Evolutionary conservation across 805 yeast species (phyloP), one percentile per base, ranked within the genome.

Genomic region (Yarrowia porcina): DNA sequence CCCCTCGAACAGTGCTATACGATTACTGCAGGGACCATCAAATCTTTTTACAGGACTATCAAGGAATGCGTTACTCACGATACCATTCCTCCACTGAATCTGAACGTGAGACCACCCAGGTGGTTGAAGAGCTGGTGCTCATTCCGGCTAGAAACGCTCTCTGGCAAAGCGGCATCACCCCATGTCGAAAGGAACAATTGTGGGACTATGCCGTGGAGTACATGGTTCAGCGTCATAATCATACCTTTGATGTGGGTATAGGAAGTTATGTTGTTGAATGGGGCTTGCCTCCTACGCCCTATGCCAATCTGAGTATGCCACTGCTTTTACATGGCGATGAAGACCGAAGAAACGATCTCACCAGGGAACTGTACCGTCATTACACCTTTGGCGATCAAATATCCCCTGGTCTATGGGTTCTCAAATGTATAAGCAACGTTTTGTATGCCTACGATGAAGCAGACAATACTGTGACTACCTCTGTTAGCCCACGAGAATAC

Each of bases 171-270:
- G 21, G 28, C 2, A 56, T 56, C 3, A 9, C 23, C 1, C 39
- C 32, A 11, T 36, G 35, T 4, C 33, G 61, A n/a, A 41, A 39
- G 11, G 61, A 56, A 13, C 61, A 41, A 15, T 30, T 39, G 12
- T 56, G 61, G 61, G 61, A 56, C n/a, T 56, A 39, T 17, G 61
- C 61, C 20, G 38, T 39, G 15, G 49, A 56, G 10, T 56, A 28
- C 23, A n/a, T 39, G n/a, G 49, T 41, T 11, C 61, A 41, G 39
- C 39, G 30, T 20, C 61, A 56, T 27, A 56, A 56, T 15, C 47
- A 56, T 17, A 27, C 49, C 38, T 41, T 20, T 7, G 59, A 52
- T 17, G 59, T 52, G 11, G 44, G 32, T 1, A 52, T 52, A 8
- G 59, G 59, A 52, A 52, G 59, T 17, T 52, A 52, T n/a, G 44